Base-by-base conservation (phyloP, 306 rosid genomes). In the Glycyrrhiza uralensis region DNA sequence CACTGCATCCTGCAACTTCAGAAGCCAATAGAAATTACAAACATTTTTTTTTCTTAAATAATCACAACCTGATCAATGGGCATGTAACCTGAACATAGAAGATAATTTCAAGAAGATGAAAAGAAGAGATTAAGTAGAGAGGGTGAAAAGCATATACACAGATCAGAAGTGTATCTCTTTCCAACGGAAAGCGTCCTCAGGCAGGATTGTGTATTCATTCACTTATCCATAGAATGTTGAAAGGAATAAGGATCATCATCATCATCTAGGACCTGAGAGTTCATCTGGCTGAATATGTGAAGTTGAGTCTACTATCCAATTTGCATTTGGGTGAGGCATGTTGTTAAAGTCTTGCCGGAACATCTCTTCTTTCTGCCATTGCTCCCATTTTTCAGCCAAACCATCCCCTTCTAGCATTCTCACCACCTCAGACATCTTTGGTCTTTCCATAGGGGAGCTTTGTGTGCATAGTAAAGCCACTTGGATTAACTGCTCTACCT, bases 371-470 rank as follows among this genome's bases (percentile, higher is more conserved):
- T 89, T 91, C 75, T 95, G 90, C 97, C 97, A 91, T 51, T 85
- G 96, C 80, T 88, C 96, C 96, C 99, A 86, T 83, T 93, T 89
- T 67, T 89, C 94, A 0, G 95, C 89, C 76, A 91, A 82, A 30
- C 96, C 97, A 51, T 94, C 95, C 3, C 97, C 98, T 86, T 93
- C 97, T 22, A 93, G 96, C 98, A 93, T 93, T 75, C 97, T 85
- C 6, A 91, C 97, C 19, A 94, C 91, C 66, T 89, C 95, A 0
- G 96, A 94, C 99, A 94, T 94, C 84, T 90, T 94, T 0, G 99
- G 99, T 44, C 97, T 85, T 71, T 94, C 95, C 76, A 77, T 69
- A 1, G 95, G 87, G 4, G 97, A 54, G 51, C 89, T 88, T 81
- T 88, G 91, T 6, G 93, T 94, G 91, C 99, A 94, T 19, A 91